Evolutionary conservation across 331 rosid genomes (phyloP).

Genomic region (Malus hybrid): DNA sequence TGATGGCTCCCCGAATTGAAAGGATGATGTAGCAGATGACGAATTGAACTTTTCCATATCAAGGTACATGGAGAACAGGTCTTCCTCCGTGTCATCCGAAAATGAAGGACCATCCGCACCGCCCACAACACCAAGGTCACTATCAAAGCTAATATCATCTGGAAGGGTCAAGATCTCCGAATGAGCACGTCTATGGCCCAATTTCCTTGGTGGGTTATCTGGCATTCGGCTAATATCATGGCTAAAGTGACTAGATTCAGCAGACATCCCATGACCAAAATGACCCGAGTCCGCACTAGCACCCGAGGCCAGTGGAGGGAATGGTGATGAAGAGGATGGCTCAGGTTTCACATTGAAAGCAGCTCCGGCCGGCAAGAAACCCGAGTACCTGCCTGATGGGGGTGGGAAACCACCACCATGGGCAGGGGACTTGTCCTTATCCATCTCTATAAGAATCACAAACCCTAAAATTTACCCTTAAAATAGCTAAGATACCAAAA

Average conservation of each 20-base stretch:
- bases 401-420: conserved; percentile 67
- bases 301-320: conserved; percentile 54
- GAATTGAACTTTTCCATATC: conserved; percentile 97
- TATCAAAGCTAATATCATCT: conserved; percentile 86
- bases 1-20: conserved; percentile 62
- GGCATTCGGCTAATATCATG: conserved; percentile 92
- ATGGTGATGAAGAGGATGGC: conserved; percentile 30
- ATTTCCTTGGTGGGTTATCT: conserved; percentile 70
- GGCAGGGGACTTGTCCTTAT: conserved; percentile 57
- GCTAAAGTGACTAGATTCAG: conserved; percentile 61
- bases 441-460: conserved; percentile 43
- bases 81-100: conserved; percentile 92
- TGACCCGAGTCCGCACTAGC: conserved; percentile 39
- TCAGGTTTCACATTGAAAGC: conserved; percentile 67
- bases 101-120: conserved; percentile 84
- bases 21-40: conserved; percentile 63
- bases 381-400: conserved; percentile 55
- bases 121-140: conserved; percentile 94
- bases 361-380: conserved; percentile 42
- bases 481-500: conserved; percentile 18
- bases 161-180: conserved; percentile 84
- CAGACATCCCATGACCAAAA: conserved; percentile 46
- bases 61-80: conserved; percentile 81
- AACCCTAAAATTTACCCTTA: conserved; percentile 6
- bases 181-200: conserved; percentile 94